Evolutionary conservation across 169 alveolate species (phyloP), one percentile per base, ranked within the genome.

Genomic region (Cryptosporidium meleagridis): DNA sequence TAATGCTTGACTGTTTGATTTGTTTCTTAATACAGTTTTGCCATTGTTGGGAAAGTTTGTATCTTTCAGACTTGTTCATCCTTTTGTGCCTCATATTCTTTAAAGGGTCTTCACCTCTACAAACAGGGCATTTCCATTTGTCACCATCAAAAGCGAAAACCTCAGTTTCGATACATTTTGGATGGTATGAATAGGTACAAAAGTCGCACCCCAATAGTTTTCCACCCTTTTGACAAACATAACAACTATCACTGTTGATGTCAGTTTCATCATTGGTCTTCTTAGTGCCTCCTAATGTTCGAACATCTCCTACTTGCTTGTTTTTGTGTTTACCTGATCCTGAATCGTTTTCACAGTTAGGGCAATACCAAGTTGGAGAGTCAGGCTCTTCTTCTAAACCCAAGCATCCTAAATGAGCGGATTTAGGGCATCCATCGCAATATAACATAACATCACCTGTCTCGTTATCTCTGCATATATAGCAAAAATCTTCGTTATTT

Each of bases 341-440:
- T 8, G 75, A 16, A 33, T 80, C 89, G 26, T 41, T 80, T 3
- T 80, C 89, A 23, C 89, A 96, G 87, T 94, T 95, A 18, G 97
- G 97, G 80, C 97, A 96, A 59, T 91, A 95, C 97, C 97, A 95
- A 91, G 93, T 95, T 75, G 95, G 97, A 1, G 93, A 89, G 59
- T 94, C 97, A 0, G 97, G 97, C 59, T 94, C 97, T 35, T 94
- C 95, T 21, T 85, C 94, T 44, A 95, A 92, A 14, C 95, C 95
- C 65, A 96, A 91, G 85, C 98, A 96, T 18, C 94, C 87, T 33
- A 94, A 92, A 87, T 96, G 98, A 65, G 95, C 95, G 67, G 96
- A 93, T 92, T 95, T 95, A 8, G 97, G 97, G n/a, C 98, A 96
- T 58, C 98, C 98, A 87, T 96, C 98, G 58, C 98, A 96, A 85